A percentile compares a stretch with the other conserved stretches of the same genome.
These are phyloP conservation scores for Pascua guehoae DNA, from an alignment of 1,284 basidiomycete genomes.

Conservation along the genomic window DNA sequence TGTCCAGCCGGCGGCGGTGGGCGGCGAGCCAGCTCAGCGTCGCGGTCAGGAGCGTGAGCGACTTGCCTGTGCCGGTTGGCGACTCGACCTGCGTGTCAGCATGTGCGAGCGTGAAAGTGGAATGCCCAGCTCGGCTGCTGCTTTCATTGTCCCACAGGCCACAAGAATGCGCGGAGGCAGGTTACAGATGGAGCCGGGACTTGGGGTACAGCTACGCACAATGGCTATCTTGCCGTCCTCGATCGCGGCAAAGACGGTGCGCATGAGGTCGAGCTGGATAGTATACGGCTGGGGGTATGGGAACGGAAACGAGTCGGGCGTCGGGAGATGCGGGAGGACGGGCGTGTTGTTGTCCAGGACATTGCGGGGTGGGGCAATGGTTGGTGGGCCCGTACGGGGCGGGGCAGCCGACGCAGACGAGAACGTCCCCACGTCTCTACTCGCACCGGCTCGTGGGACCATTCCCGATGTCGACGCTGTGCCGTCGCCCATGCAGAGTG, in stretches of 20 bases:
- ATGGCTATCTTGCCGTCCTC: slow-evolving; percentile 72
- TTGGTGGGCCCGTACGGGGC: no score
- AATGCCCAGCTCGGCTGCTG: not conserved
- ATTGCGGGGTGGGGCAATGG: no score
- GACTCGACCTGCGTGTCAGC: slow-evolving; percentile 58
- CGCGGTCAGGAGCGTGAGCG: slow-evolving; percentile 74
- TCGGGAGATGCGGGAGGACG: slow-evolving; percentile 43
- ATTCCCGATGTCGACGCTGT: not conserved
- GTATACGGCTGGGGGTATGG: slow-evolving; percentile 77
- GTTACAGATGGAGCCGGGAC: no score
- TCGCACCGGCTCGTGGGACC: no score
- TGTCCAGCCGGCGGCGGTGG: slow-evolving; percentile 31
- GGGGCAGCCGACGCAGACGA: no score
- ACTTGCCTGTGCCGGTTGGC: slow-evolving; percentile 87
- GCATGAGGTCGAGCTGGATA: slow-evolving; percentile 88
- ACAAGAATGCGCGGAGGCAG: no score
- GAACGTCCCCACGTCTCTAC: no score
- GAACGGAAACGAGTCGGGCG: slow-evolving; percentile 68
- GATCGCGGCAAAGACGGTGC: slow-evolving; percentile 74
- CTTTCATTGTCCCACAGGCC: no score
- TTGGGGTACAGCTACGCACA: slow-evolving; percentile 21
- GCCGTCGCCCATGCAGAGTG: not conserved
- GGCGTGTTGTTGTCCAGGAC: not conserved
- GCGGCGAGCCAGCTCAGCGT: slow-evolving; percentile 72
- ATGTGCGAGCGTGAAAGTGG: no score